Base-by-base conservation (phyloP, 2,329 filamentous ascomycete species). In the Fusarium udum region DNA sequence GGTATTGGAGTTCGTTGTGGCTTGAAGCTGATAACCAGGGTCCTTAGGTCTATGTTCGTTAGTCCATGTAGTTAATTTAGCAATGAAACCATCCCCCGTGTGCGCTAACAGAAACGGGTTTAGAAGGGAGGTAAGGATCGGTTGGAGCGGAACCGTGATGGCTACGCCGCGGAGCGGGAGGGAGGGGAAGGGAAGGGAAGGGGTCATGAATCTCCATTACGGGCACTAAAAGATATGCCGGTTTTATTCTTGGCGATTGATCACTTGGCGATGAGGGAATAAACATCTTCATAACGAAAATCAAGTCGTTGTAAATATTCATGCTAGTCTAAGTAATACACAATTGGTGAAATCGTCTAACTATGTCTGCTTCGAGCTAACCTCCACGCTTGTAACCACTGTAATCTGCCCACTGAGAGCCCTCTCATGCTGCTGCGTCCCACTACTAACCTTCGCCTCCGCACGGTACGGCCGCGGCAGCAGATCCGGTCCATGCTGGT, bases 331-430 rank as follows among this genome's bases (percentile, higher is more conserved):
- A 56, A 18, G 26, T 43, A 36, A 28, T 61, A 42, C n/a, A 56
- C 37, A 20, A 36, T 49, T n/a, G 32, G 16, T 11, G 40, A 26
- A 26, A 36, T 22, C 8, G 20, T 34, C 34, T 28, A 39, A 39
- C 37, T 39, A 65, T 6, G 42, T 28, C 39, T 60, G 43, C 40
- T 62, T 66, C 24, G 73, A 59, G 9, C 72, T 78, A 11, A 80
- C 64, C 28, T 79, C 77, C 43, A 80, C 79, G 51, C 78, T 77
- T 0, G 74, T 80, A 6, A 78, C 69, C 15, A 80, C 79, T 53
- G 67, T 75, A 34, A 79, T 80, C 9, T 74, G 73, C 10, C 79
- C 75, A 10, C 64, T 66, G 2, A 24, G 28, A 13, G 49, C 37
- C 18, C 65, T 55, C 24, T 63, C 57, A 14, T 48, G 37, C 6